A percentile compares a stretch with the other conserved stretches of the same genome.
These are phyloP conservation scores for Nymphaea thermarum DNA, from an alignment of 164 flowering plant genomes.

Conservation along the genomic window DNA sequence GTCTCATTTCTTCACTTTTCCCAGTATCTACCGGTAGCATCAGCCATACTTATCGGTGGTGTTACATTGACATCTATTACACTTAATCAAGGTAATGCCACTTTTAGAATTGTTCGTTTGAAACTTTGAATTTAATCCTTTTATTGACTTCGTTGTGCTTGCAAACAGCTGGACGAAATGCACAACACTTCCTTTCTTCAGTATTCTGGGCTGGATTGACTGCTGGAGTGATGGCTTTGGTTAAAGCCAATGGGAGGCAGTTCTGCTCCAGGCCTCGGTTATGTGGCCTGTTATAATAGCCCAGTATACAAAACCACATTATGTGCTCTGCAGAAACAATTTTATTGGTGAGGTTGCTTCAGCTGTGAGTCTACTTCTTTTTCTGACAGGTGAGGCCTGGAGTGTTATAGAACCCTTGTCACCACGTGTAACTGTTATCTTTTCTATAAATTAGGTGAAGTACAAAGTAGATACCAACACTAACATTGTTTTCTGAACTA, in stretches of 20 bases:
- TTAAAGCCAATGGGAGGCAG: conserved; percentile 86
- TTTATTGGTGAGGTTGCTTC: too few species aligned
- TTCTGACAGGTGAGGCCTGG: too few species aligned
- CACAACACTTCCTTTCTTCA: conserved; percentile 48
- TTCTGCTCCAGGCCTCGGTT: conserved; percentile 88
- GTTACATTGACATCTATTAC: conserved; percentile 71
- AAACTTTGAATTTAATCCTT: not conserved
- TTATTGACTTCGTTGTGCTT: not conserved
- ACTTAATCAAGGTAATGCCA: conserved; percentile 55
- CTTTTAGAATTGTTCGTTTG: not conserved
- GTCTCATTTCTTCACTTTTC: not conserved
- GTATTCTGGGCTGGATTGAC: conserved; percentile 72
- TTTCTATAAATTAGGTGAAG: too few species aligned
- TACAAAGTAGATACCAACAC: too few species aligned
- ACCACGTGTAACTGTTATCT: too few species aligned
- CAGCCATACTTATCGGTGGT: conserved; percentile 76
- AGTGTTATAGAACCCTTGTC: too few species aligned
- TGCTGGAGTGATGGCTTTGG: conserved; percentile 71
- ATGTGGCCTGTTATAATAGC: conserved; percentile 49
- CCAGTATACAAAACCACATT: not conserved
- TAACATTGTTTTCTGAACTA: too few species aligned
- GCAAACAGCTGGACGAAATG: conserved; percentile 52
- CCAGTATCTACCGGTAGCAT: conserved; percentile 92
- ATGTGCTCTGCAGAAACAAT: too few species aligned
- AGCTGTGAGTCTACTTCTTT: too few species aligned